Conservation (phyloP, 345 rosid species). For the Nasturtium officinale region DNA sequence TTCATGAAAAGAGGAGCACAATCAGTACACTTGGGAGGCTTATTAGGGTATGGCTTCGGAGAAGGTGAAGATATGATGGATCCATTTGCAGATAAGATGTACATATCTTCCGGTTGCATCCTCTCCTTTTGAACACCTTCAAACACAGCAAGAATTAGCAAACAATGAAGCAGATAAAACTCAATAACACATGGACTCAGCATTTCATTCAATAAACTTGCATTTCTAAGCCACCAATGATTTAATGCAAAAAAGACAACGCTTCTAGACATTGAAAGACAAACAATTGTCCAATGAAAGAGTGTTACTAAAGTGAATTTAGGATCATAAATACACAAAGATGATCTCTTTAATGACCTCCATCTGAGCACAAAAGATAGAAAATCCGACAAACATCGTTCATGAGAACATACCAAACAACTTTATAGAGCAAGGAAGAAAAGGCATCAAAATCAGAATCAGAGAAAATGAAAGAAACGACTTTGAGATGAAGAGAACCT, state of each 20-base stretch:
- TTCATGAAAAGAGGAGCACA: conserved; percentile 89
- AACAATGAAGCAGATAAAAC: conserved; percentile 13
- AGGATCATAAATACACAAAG: background rate
- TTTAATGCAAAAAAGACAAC: background rate
- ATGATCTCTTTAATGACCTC: background rate
- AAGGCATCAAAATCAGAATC: conserved; percentile 1
- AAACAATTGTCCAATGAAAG: background rate
- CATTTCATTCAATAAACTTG: background rate
- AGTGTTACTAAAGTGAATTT: background rate
- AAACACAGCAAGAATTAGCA: conserved; percentile 7
- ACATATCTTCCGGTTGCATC: conserved; percentile 92
- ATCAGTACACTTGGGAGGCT: conserved; percentile 89
- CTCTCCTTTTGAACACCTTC: conserved; percentile 99
- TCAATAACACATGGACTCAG: background rate
- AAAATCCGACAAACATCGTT: background rate
- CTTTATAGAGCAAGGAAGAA: background rate
- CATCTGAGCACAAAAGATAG: background rate
- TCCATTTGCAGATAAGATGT: conserved; percentile 75
- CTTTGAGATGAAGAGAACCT: conserved; percentile 49
- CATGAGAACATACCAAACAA: background rate
- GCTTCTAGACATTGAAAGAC: background rate
- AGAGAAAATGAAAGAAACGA: background rate
- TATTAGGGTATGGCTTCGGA: conserved; percentile 82
- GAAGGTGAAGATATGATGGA: conserved; percentile 64
- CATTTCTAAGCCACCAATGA: background rate